Evolutionary conservation across 2,329 filamentous ascomycete species (phyloP).

Genomic region (Purpureocillium takamizusanense): DNA sequence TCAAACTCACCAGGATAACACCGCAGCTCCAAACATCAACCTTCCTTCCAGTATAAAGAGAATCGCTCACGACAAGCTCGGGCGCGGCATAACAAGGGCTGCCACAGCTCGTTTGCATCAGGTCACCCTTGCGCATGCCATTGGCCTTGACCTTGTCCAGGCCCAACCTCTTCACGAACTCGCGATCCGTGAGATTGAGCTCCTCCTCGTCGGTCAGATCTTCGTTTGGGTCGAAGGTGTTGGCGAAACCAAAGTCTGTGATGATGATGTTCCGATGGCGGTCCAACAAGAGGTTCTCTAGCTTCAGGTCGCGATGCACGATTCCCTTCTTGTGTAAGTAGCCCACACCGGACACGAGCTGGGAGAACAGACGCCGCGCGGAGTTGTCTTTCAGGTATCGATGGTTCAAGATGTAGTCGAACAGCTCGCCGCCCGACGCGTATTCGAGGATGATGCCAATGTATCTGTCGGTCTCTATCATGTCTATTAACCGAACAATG

Average conservation of each 20-base stretch:
- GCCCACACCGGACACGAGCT: slow-evolving; percentile 90
- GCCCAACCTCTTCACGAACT: slow-evolving; percentile 79
- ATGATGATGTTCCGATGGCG: slow-evolving; percentile 99
- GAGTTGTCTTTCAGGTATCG: slow-evolving; percentile 91
- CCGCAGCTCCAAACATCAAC: slow-evolving; percentile 99
- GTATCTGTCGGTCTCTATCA: slow-evolving; percentile 94
- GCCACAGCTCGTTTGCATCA: slow-evolving; percentile 98
- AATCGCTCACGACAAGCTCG: slow-evolving; percentile 94
- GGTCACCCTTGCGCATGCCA: slow-evolving; percentile 74
- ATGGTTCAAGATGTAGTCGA: slow-evolving; percentile 96
- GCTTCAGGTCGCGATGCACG: slow-evolving; percentile 90
- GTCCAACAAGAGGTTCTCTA: slow-evolving; percentile 91
- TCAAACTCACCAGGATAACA: slow-evolving; percentile 76
- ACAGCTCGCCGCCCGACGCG: slow-evolving; percentile 92
- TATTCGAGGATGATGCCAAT: slow-evolving; percentile 99
- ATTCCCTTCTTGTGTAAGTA: slow-evolving; percentile 99
- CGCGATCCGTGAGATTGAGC: slow-evolving; percentile 74
- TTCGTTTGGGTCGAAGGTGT: slow-evolving; percentile 86
- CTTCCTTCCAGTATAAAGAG: slow-evolving; percentile 91
- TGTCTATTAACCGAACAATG: slow-evolving; percentile 93
- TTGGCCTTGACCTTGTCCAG: slow-evolving; percentile 70
- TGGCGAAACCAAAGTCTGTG: slow-evolving; percentile 97
- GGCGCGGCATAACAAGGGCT: slow-evolving; percentile 97
- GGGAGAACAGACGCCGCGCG: slow-evolving; percentile 84
- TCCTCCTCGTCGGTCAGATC: slow-evolving; percentile 88